Conservation (phyloP, 371 early-diverging fungal species). For the Phascolomyces articulosus region DNA sequence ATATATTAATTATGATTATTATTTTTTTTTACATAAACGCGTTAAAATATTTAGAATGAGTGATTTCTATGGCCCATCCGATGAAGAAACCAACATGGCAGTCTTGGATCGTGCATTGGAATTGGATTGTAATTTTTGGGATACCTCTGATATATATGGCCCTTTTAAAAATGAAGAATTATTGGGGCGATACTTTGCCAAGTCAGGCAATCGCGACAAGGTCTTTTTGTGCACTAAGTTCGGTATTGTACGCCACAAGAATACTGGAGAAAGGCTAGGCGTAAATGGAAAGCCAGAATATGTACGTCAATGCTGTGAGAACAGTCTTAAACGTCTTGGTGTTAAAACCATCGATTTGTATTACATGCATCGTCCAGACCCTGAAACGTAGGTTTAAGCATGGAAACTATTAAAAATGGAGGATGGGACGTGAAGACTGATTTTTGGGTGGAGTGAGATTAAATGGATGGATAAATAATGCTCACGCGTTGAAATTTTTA, state of each 20-base stretch:
- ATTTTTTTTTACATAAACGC: too few species aligned
- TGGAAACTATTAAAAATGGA: not conserved
- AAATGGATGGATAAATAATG: not conserved
- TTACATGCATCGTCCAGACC: slow-evolving; percentile 61
- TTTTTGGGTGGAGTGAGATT: too few species aligned
- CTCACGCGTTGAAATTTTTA: too few species aligned
- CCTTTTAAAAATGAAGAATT: slow-evolving; percentile 40
- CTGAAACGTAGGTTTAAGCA: slow-evolving; percentile 18
- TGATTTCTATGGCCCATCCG: slow-evolving; percentile 20
- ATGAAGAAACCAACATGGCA: slow-evolving; percentile 32
- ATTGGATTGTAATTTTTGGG: slow-evolving; percentile 27
- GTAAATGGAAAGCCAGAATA: slow-evolving; percentile 52
- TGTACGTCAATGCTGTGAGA: slow-evolving; percentile 46
- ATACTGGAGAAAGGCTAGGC: slow-evolving; percentile 26
- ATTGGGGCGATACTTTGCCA: slow-evolving; percentile 34
- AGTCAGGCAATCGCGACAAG: slow-evolving; percentile 32
- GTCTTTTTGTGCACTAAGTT: slow-evolving; percentile 56
- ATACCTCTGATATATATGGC: slow-evolving; percentile 33
- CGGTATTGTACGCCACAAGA: slow-evolving; percentile 27
- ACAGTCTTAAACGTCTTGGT: slow-evolving; percentile 46
- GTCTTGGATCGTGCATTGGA: slow-evolving; percentile 36
- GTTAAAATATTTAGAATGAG: slow-evolving; percentile 19
- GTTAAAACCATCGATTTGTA: slow-evolving; percentile 60
- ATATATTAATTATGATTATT: too few species aligned
- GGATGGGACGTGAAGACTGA: too few species aligned